Base-by-base conservation (phyloP, 345 rosid species). In the Moricandia moricandioides region DNA sequence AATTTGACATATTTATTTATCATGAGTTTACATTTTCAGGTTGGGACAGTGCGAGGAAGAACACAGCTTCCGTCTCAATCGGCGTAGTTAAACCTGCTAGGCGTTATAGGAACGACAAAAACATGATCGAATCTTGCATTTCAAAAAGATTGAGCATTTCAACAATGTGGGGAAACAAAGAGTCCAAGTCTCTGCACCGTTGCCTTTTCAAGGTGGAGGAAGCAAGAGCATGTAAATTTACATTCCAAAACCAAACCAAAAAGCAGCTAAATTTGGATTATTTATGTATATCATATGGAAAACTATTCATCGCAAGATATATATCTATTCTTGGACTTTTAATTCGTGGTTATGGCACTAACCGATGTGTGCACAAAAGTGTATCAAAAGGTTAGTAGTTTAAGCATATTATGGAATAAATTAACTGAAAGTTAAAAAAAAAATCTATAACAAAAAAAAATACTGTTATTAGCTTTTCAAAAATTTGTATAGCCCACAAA, bases 41-140 rank as follows among this genome's bases (percentile, higher is more conserved):
- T 88, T 73, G 96, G 97, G 7, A 88, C 96, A 14, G 88, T 91
- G 6, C 96, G 97, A 63, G 97, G 97, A 4, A 96, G n/a, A 47
- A 91, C 93, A 43, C 97, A 91, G 65, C 88, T 91, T 1, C 89
- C 92, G 55, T 88, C 97, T 3, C 97, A 91, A 73, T 88, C 97
- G 7, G 96, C 91, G 2, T 91, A 96, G 77, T 75, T 88, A 72
- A 89, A 89, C 70, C 55, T 91, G 47, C 86, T 91, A 0, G 89
- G 97, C 7, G 88, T 89, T 7, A 91, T 86, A 83, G 96, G 93
- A 33, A 87, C 97, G 10, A 88, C 45, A 39, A 39, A 12, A 39
- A 39, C 13, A 10, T 3, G 45, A 11, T 39, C 45, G 4, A 39
- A 39, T 39, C 45, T 39, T 39, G 13, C 13, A 5, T 39, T 39